Evolutionary conservation across 176 grass and related monocot genomes (phyloP), one percentile per base, ranked within the genome.

Genomic region (Eragrostis curvula): DNA sequence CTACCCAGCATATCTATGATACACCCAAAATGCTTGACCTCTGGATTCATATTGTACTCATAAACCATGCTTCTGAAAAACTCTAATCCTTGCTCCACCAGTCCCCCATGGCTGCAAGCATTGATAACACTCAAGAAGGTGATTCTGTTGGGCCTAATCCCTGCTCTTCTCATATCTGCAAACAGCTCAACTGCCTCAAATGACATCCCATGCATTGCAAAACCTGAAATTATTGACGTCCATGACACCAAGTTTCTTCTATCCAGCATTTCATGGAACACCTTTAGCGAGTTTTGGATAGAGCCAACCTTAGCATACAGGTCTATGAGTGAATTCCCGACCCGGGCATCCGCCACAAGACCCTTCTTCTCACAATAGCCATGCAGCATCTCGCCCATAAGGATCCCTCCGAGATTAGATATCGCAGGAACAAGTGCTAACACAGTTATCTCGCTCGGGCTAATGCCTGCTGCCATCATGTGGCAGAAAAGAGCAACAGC

Each of bases 1-100:
- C 92, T 89, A 28, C 92, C 92, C 79, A 94, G 59, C 77, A 91
- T 78, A 73, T 94, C 92, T 43, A 94, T 89, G 53, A 94, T 62
- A 73, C 92, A 94, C 21, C 92, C 89, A 58, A 87, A 94, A 84
- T 94, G 92, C 78, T 91, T 91, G 47, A 79, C 80, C 73, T 87
- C 92, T 32, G 92, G 87, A 63, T 76, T 76, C 24, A 94, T 75
- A 59, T 65, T 76, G 55, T 89, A 87, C 12, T 91, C 89, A 32
- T 83, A 87, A 17, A 91, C 81, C 92, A 94, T 94, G 81, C 43
- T 79, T 65, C 50, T 89, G 78, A 94, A 89, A 57, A 91, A 89
- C 9, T 36, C 39, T 28, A 94, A 36, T 53, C 92, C 92, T 85
- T 89, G 77, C 42, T 94, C 87, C 44, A 91, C 92, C 41, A 94